Conservation (phyloP, 2,329 filamentous ascomycete species). For the Pestalotiopsis sp. region DNA sequence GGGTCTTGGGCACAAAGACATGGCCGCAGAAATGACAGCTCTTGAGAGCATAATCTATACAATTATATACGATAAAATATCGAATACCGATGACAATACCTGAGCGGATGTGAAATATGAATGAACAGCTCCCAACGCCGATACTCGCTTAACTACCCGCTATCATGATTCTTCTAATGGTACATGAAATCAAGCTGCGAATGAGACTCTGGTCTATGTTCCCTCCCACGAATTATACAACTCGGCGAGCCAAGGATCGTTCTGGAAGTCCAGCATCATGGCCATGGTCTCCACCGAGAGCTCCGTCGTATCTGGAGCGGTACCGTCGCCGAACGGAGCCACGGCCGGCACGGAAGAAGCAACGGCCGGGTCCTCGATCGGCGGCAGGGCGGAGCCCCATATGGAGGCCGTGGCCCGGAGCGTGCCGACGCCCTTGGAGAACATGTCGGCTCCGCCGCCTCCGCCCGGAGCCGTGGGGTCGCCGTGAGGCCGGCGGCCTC, state of each 20-base stretch:
- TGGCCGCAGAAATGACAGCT: background rate
- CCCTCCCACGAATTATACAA: constrained; percentile 10
- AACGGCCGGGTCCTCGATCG: background rate
- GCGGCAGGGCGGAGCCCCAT: constrained; percentile 4
- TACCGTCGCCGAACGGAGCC: background rate
- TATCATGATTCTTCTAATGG: background rate
- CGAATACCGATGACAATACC: background rate
- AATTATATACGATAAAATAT: background rate
- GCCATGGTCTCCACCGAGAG: background rate
- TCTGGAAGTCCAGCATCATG: constrained; percentile 9
- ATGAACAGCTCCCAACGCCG: too few species aligned
- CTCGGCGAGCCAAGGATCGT: constrained; percentile 11
- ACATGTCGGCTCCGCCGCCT: background rate
- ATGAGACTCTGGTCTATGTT: background rate
- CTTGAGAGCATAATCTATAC: constrained; percentile 3
- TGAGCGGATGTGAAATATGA: too few species aligned
- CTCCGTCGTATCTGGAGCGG: background rate
- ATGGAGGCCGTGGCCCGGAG: constrained; percentile 2
- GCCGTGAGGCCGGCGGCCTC: constrained; percentile 19
- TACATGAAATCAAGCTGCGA: background rate
- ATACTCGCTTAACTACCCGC: too few species aligned
- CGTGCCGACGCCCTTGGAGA: background rate
- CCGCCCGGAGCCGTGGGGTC: constrained; percentile 6
- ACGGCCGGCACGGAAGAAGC: background rate
- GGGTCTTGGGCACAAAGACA: background rate